These are phyloP conservation scores for Botrytis fabae DNA, from an alignment of 2,329 filamentous ascomycete species.

Conservation along the genomic window DNA sequence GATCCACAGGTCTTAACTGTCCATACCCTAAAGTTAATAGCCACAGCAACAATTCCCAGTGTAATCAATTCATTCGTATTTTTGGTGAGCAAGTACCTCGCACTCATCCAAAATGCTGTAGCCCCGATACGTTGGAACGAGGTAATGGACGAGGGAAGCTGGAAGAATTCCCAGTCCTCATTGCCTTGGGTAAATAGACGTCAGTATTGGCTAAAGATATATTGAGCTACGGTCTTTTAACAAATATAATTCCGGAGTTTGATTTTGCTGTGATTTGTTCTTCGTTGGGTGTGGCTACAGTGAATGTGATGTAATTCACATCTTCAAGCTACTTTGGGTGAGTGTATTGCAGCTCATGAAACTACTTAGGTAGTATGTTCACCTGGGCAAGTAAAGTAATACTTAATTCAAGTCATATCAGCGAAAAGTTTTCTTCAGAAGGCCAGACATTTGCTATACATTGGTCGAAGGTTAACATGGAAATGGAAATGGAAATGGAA, in stretches of 20 bases:
- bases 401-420: background rate
- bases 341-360: background rate
- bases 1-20: background rate
- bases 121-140: background rate
- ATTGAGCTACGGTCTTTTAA: background rate
- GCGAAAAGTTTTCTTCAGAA: background rate
- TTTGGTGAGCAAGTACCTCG: background rate
- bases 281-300: background rate
- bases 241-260: background rate
- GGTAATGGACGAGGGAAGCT: background rate
- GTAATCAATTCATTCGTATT: background rate
- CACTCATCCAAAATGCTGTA: background rate
- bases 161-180: background rate
- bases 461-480: background rate
- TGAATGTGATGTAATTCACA: background rate
- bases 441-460: background rate
- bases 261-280: background rate
- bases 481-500: background rate
- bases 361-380: background rate
- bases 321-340: background rate
- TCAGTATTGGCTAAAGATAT: background rate
- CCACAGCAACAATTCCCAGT: background rate
- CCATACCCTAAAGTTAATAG: background rate
- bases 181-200: background rate
- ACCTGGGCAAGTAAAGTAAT: background rate